Evolutionary conservation across 306 rosid genomes (phyloP).

Genomic region (Pyrus communis): DNA sequence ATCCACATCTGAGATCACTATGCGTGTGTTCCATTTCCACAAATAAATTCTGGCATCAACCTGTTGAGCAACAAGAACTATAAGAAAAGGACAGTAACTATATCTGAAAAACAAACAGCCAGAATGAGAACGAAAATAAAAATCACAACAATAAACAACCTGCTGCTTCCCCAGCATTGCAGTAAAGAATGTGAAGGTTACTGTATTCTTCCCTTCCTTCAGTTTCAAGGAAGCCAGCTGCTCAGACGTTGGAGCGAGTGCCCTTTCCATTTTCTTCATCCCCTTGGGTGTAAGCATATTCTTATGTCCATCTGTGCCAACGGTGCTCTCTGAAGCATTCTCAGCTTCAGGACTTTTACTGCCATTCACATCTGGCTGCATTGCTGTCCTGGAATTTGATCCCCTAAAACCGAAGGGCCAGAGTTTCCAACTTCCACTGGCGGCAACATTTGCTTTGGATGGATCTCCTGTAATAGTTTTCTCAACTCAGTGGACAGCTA

Average conservation of each 20-base stretch:
- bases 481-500: conserved; percentile 35
- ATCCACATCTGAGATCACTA: conserved; percentile 96
- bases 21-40: conserved; percentile 87
- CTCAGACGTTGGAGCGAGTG: conserved; percentile 67
- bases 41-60: conserved; percentile 78
- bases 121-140: conserved; percentile 5
- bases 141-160: conserved; percentile 28
- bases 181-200: conserved; percentile 81
- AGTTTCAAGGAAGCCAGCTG: conserved; percentile 83
- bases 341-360: conserved; percentile 22
- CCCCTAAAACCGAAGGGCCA: conserved; percentile 75
- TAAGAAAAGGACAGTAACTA: conserved; percentile 8
- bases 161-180: conserved; percentile 64
- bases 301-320: conserved; percentile 20
- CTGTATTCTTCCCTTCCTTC: conserved; percentile 73
- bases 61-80: conserved; percentile 35
- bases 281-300: conserved; percentile 22
- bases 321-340: conserved; percentile 34
- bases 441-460: conserved; percentile 24
- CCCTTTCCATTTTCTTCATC: conserved; percentile 41
- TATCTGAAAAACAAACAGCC: neutral
- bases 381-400: conserved; percentile 30
- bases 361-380: conserved; percentile 28
- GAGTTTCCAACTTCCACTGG: conserved; percentile 64
- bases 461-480: conserved; percentile 58